Percentiles rank a stretch among this genome's conserved stretches.
These are phyloP conservation scores for Ceratobasidium sp. DNA, from an alignment of 1,284 basidiomycete genomes.

Conservation along the genomic window DNA sequence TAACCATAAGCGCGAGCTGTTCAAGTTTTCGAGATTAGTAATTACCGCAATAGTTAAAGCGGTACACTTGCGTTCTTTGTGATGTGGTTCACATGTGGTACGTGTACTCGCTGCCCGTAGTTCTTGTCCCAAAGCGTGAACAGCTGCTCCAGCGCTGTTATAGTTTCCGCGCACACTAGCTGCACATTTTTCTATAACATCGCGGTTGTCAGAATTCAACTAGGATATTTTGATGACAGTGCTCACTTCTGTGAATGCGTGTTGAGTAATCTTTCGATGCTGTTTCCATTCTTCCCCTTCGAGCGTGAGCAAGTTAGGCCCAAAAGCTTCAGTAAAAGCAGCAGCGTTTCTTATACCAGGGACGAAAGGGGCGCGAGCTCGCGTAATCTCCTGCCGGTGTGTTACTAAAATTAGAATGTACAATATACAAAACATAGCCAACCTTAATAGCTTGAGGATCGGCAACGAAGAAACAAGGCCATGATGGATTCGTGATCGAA, in stretches of 20 bases:
- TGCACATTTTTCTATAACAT: conserved; percentile 8
- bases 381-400: not conserved
- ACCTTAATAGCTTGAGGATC: conserved; percentile 28
- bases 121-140: conserved; percentile 16
- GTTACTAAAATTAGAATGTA: not conserved
- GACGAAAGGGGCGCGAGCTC: not conserved
- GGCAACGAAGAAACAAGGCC: not conserved
- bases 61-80: not conserved
- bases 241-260: conserved; percentile 33
- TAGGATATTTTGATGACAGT: not conserved
- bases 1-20: conserved; percentile 11
- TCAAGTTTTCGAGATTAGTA: not conserved
- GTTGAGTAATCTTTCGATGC: conserved; percentile 34
- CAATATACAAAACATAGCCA: not conserved
- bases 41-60: not conserved
- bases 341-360: not conserved
- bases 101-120: not conserved
- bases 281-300: conserved; percentile 35
- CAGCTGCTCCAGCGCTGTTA: not conserved
- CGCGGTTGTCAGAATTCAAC: not conserved
- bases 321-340: conserved; percentile 21
- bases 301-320: conserved; percentile 31
- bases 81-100: conserved; percentile 13
- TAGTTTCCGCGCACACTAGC: conserved; percentile 24
- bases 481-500: not conserved